Evolutionary conservation across 1,139 yeast species (phyloP), one percentile per base, ranked within the genome.

Genomic region (Scheffersomyces titani): DNA sequence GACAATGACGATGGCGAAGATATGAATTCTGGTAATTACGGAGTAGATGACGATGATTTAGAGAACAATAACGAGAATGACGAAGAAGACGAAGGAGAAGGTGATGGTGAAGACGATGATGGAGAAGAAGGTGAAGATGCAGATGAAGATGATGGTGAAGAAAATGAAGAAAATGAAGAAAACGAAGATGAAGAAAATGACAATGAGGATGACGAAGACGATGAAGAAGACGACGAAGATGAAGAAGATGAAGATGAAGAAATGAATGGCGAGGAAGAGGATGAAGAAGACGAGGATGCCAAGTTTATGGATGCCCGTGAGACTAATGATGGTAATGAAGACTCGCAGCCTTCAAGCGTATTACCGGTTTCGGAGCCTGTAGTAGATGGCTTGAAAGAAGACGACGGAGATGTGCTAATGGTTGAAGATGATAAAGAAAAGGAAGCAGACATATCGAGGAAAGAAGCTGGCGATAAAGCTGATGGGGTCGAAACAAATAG

Each of bases 301-400:
- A 65, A 63, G 56, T 68, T 62, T 52, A 60, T 59, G 44, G 72
- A 69, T 56, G 70, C 71, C 20, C 62, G 64, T 52, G 68, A 68
- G 50, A 56, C 60, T 5, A 63, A 47, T n/a, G 54, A 36, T 19
- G 56, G 21, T 5, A 63, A 47, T n/a, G 54, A 36, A 13, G 56
- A 36, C 24, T 16, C n/a, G 3, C 49, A 46, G 3, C 49, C 49
- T 5, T 46, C 49, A 3, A 6, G 24, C 16, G 49, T 7, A 19
- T 6, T 46, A 6, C 49, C 22, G 13, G 49, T 22, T 19, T 16
- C 22, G 13, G 60, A 56, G 9, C 63, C 60, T 9, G 59, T 64
- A 1, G 65, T 63, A 55, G 60, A 60, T 22, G 62, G 50, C 18
- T 57, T 56, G 24, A 55, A 57, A n/a, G 59, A 30, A n/a, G 57